Evolutionary conservation across 2,329 filamentous ascomycete species (phyloP).

Genomic region (Fusarium napiforme): DNA sequence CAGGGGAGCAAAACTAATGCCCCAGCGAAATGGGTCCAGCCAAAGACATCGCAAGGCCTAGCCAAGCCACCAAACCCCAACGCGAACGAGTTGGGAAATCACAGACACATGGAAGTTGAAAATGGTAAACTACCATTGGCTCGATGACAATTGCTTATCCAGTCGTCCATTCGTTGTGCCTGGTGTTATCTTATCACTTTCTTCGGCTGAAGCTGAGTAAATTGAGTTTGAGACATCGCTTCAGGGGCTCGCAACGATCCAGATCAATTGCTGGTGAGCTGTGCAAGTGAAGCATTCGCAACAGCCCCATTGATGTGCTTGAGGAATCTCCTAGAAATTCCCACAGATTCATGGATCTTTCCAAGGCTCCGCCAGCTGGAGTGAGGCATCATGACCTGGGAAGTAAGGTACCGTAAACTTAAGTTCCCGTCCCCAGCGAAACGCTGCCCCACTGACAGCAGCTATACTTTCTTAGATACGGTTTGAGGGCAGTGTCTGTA

Average conservation of each 20-base stretch:
- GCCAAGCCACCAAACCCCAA: slow-evolving; percentile 41
- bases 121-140: slow-evolving; percentile 27
- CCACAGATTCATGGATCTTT: slow-evolving; percentile 26
- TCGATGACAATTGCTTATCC: slow-evolving; percentile 13
- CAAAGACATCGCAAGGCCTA: slow-evolving; percentile 25
- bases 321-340: slow-evolving; percentile 24
- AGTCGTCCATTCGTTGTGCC: slow-evolving; percentile 21
- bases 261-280: not conserved
- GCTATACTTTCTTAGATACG: slow-evolving; percentile 10
- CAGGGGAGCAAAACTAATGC: slow-evolving; percentile 20
- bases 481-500: slow-evolving; percentile 20
- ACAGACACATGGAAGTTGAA: slow-evolving; percentile 28
- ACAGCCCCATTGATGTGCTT: slow-evolving; percentile 11
- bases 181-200: slow-evolving; percentile 26
- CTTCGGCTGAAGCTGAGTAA: not conserved
- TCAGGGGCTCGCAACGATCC: slow-evolving; percentile 1
- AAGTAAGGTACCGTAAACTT: slow-evolving; percentile 28
- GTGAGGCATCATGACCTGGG: slow-evolving; percentile 26
- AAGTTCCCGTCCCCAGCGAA: slow-evolving; percentile 31
- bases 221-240: slow-evolving; percentile 5
- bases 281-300: not conserved
- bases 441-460: slow-evolving; percentile 23
- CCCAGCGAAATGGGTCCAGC: slow-evolving; percentile 29
- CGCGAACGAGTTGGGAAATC: slow-evolving; percentile 31
- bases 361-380: slow-evolving; percentile 22